A percentile compares a stretch with the other conserved stretches of the same genome.
These are phyloP conservation scores for Penicillium nordicum DNA, from an alignment of 2,329 filamentous ascomycete genomes.

Conservation along the genomic window DNA sequence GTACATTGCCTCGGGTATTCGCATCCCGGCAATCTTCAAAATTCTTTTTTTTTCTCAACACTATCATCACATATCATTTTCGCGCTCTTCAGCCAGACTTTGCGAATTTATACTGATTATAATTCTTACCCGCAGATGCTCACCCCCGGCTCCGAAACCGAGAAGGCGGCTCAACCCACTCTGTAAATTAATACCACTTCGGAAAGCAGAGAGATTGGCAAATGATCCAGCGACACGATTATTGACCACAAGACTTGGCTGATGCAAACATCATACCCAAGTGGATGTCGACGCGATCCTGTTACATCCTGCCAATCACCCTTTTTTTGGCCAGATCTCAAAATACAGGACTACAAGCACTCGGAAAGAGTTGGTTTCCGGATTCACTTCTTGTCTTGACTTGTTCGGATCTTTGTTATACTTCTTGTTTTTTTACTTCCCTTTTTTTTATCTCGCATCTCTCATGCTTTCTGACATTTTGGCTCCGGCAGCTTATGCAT, in stretches of 20 bases:
- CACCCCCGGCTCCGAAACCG: slow-evolving; percentile 35
- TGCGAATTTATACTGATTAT: slow-evolving; percentile 11
- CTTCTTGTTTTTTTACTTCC: slow-evolving; percentile 6
- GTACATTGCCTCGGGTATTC: slow-evolving; percentile 5
- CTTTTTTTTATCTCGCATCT: slow-evolving; percentile 21
- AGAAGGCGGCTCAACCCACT: slow-evolving; percentile 33
- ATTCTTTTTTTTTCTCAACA: background rate
- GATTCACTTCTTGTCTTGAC: background rate
- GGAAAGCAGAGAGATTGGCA: slow-evolving; percentile 21
- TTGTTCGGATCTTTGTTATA: slow-evolving; percentile 1
- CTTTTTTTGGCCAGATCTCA: background rate
- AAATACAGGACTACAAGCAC: background rate
- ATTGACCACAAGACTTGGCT: slow-evolving; percentile 4
- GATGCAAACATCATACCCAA: background rate
- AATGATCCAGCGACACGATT: slow-evolving; percentile 13
- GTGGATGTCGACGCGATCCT: background rate
- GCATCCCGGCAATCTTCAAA: background rate
- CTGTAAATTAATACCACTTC: slow-evolving; percentile 34
- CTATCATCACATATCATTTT: background rate
- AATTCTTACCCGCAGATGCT: slow-evolving; percentile 36
- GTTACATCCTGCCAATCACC: background rate
- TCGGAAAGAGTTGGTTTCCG: background rate
- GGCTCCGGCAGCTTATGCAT: slow-evolving; percentile 34
- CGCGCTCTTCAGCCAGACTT: background rate
- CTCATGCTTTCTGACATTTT: slow-evolving; percentile 27